phyloP scores from a whole-genome alignment of 306 rosid genomes.

The Trifolium dubium region DNA sequence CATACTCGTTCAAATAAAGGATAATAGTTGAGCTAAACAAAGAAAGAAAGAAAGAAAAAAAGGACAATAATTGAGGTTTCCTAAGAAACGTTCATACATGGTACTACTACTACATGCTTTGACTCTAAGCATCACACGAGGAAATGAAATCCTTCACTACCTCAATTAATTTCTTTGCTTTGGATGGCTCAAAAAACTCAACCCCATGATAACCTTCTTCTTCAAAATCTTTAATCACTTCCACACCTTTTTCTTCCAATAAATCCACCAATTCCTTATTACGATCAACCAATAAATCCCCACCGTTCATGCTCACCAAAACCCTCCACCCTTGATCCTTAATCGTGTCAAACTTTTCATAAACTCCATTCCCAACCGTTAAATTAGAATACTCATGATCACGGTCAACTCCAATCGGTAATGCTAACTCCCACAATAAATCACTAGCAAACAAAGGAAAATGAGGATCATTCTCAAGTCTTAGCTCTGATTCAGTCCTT shows the following conservation, averaged over 20 bases:
- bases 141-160: slow-evolving; percentile 33
- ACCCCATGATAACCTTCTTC: slow-evolving; percentile 52
- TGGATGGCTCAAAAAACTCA: slow-evolving; percentile 18
- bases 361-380: slow-evolving; percentile 31
- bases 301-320: slow-evolving; percentile 47
- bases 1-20: too few relatives aligned
- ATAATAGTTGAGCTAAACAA: too few relatives aligned
- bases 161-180: slow-evolving; percentile 29
- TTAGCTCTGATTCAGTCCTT: slow-evolving; percentile 51
- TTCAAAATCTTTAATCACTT: slow-evolving; percentile 43
- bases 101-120: too few relatives aligned
- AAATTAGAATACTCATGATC: slow-evolving; percentile 63
- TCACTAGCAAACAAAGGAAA: slow-evolving; percentile 25
- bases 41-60: too few relatives aligned
- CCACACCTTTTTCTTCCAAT: slow-evolving; percentile 47
- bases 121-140: neutral
- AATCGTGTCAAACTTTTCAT: slow-evolving; percentile 18
- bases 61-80: too few relatives aligned
- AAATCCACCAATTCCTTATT: slow-evolving; percentile 44
- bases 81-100: too few relatives aligned
- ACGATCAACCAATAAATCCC: slow-evolving; percentile 64
- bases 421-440: slow-evolving; percentile 52
- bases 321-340: slow-evolving; percentile 47
- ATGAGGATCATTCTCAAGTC: slow-evolving; percentile 30
- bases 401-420: slow-evolving; percentile 54